Percentiles rank a stretch among this genome's conserved stretches.
Conservation (phyloP, 208 protist genomes). For the Leishmania mexicana region DNA sequence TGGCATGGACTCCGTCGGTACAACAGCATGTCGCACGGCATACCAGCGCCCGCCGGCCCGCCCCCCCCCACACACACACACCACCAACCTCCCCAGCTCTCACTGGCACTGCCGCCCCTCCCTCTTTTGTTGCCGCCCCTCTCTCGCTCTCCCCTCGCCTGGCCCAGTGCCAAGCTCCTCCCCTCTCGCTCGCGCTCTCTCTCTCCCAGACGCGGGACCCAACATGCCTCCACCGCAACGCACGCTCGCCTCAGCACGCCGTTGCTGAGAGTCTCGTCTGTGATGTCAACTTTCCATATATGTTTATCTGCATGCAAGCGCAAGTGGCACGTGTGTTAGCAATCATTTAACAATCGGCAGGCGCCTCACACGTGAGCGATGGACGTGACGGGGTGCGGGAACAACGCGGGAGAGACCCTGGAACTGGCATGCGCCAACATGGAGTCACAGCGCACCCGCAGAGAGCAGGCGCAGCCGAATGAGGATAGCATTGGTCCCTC, state of each 20-base stretch:
- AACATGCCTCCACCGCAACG: neutral
- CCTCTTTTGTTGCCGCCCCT: neutral
- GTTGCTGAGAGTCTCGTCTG: neutral
- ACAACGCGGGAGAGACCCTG: neutral
- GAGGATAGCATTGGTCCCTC: neutral
- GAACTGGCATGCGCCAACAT: neutral
- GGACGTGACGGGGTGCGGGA: neutral
- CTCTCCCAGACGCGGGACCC: neutral
- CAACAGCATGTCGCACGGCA: neutral
- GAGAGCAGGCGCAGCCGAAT: neutral
- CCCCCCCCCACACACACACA: neutral
- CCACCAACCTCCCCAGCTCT: neutral
- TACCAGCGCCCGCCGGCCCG: neutral
- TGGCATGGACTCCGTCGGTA: neutral
- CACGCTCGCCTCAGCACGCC: neutral
- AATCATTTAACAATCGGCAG: neutral
- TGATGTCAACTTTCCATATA: neutral
- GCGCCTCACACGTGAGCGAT: neutral
- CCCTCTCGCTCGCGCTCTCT: neutral
- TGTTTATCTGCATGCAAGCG: neutral
- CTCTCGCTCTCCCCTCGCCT: neutral
- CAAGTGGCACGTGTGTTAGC: neutral
- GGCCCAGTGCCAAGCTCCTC: neutral
- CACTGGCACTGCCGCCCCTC: neutral
- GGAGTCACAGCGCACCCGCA: neutral